Conservation (phyloP, 1,284 basidiomycete genomes). For the Xanthoconium separans region DNA sequence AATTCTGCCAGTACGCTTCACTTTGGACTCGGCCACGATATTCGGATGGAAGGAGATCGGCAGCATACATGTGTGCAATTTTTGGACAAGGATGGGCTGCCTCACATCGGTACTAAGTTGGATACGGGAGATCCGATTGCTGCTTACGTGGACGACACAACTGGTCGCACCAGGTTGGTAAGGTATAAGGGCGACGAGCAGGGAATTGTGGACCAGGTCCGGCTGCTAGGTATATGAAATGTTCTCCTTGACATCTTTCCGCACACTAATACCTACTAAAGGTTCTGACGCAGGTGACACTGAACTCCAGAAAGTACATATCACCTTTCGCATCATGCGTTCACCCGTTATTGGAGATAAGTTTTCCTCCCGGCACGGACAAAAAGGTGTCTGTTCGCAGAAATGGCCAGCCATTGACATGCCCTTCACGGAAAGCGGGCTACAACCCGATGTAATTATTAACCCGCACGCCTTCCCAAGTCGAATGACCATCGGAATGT, state of each 20-base stretch:
- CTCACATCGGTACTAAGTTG: slow-evolving; percentile 73
- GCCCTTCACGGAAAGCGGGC: slow-evolving; percentile 98
- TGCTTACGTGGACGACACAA: slow-evolving; percentile 88
- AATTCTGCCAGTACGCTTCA: slow-evolving; percentile 62
- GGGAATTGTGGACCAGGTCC: slow-evolving; percentile 90
- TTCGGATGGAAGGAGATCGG: slow-evolving; percentile 57
- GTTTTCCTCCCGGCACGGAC: slow-evolving; percentile 98
- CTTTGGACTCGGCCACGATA: slow-evolving; percentile 86
- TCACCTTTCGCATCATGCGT: slow-evolving; percentile 92
- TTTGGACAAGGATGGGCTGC: slow-evolving; percentile 86
- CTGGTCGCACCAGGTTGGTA: slow-evolving; percentile 80
- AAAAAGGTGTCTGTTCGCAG: slow-evolving; percentile 99
- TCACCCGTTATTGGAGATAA: slow-evolving; percentile 99
- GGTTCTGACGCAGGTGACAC: slow-evolving; percentile 85
- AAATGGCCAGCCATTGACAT: slow-evolving; percentile 99
- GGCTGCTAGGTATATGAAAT: slow-evolving; percentile 71
- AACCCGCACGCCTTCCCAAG: slow-evolving; percentile 99
- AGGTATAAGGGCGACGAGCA: slow-evolving; percentile 98
- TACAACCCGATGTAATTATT: slow-evolving; percentile 99
- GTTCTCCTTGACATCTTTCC: background rate
- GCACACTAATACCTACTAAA: slow-evolving; percentile 31
- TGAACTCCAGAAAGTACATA: slow-evolving; percentile 91
- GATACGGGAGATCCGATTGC: slow-evolving; percentile 78
- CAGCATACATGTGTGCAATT: slow-evolving; percentile 57
- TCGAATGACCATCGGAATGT: slow-evolving; percentile 99